Conservation (phyloP, 192 early-diverging fungal genomes). For the Entomortierella parvispora region DNA sequence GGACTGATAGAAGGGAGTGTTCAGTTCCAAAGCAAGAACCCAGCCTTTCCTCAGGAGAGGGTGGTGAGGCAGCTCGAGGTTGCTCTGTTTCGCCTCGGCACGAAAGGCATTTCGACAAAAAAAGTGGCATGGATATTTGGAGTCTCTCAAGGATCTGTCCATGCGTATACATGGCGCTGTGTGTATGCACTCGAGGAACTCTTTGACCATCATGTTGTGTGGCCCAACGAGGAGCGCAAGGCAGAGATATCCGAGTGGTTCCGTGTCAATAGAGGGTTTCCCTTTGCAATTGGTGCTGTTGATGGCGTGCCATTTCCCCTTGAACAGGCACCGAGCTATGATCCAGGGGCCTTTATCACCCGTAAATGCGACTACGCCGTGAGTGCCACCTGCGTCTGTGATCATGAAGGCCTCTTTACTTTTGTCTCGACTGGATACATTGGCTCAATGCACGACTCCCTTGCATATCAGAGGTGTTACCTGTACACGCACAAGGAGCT, state of each 20-base stretch:
- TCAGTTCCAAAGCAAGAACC: no score
- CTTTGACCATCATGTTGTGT: neutral
- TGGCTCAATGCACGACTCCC: slow-evolving; percentile 9
- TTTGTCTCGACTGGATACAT: slow-evolving; percentile 11
- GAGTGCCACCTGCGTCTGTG: slow-evolving; percentile 17
- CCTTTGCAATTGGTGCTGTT: slow-evolving; percentile 13
- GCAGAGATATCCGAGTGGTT: slow-evolving; percentile 5
- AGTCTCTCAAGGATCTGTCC: neutral
- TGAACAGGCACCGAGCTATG: slow-evolving; percentile 3
- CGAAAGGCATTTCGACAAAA: no score
- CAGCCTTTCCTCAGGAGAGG: no score
- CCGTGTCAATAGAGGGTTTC: slow-evolving; percentile 6
- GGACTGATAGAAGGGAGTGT: no score
- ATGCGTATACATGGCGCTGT: slow-evolving; percentile 9
- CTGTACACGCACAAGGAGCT: neutral
- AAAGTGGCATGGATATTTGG: slow-evolving; percentile 7
- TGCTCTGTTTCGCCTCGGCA: no score
- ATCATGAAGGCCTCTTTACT: slow-evolving; percentile 7
- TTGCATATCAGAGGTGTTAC: neutral
- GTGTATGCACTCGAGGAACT: no score
- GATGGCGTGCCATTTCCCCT: slow-evolving; percentile 22
- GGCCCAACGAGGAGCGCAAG: slow-evolving; percentile 13
- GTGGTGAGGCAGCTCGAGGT: no score
- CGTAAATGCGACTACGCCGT: slow-evolving; percentile 19
- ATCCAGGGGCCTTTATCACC: neutral